Percentiles rank a stretch among this genome's conserved stretches.
Evolutionary conservation across 768 basidiomycete species (phyloP).

Genomic region (Auricularia sp.): DNA sequence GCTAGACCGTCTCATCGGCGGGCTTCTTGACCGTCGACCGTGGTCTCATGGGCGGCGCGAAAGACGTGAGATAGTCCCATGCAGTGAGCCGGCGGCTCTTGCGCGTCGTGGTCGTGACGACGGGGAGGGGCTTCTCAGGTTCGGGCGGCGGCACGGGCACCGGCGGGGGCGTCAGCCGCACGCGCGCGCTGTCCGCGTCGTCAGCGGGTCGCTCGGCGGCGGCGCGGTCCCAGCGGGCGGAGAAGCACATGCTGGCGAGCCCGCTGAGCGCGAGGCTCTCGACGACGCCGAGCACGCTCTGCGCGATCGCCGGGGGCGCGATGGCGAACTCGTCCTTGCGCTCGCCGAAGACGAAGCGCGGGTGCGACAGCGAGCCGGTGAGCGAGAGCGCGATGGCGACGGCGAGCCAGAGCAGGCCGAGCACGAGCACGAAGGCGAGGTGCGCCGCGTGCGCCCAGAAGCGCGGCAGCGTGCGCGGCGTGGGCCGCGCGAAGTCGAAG

Average conservation of each 20-base stretch:
- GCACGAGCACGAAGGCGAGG: not conserved
- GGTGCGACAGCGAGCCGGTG: not conserved
- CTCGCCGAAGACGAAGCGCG: not conserved
- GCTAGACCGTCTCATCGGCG: not conserved
- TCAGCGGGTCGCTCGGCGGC: not conserved
- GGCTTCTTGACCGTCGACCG: not conserved
- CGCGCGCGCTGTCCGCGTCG: not conserved
- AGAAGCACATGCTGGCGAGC: not conserved
- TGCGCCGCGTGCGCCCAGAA: not conserved
- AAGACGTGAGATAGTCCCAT: not conserved
- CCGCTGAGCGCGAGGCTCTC: not conserved
- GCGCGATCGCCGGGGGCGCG: not conserved
- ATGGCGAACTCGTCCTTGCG: not conserved
- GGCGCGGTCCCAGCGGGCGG: not conserved
- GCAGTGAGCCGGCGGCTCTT: not conserved
- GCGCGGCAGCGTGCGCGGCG: not conserved
- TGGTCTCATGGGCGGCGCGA: not conserved
- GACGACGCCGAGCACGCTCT: not conserved
- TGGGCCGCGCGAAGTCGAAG: not conserved
- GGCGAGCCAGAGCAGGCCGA: not conserved
- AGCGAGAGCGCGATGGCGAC: not conserved
- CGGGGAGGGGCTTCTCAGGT: not conserved
- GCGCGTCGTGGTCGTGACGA: not conserved
- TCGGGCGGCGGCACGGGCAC: not conserved
- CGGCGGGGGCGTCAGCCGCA: not conserved